Base-by-base conservation (phyloP, 805 yeast species). In the Candida suzukii region DNA sequence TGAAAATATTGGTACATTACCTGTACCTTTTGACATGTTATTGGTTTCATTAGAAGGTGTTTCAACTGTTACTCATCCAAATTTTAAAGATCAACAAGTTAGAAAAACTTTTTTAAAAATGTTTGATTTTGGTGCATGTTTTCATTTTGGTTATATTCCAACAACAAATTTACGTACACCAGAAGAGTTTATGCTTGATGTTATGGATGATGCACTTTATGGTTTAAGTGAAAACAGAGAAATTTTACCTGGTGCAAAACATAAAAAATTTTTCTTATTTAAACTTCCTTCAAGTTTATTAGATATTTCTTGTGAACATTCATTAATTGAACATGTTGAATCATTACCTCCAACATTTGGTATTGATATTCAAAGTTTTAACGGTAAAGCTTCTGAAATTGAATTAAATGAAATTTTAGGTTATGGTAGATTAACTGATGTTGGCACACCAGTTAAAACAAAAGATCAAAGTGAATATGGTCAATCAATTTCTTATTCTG, bases 11-110 rank as follows among this genome's bases (percentile, higher is more conserved):
- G 58, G 73, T 2, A 41, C 52, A 3, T 40, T 50, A 16, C 61
- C 68, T 1, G 59, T 79, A 19, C 70, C 70, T 4, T 81, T 79
- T 50, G 79, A 78, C 47, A 73, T 76, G 77, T 74, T 80, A 51
- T 68, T 73, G 41, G 71, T 76, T 9, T 62, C 76, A 3, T 61
- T 77, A 16, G 83, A 77, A 52, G 82, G 81, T 1, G 61, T 57
- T 7, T 41, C 44, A 21, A 54, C 57, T 6, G 39, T 51, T 13
- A 26, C 20, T 9, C 35, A 38, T 20, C 56, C 57, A n/a, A 40
- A 39, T 4, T 34, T 42, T 4, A 41, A 42, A 20, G 24, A 38
- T 19, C 24, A 37, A 16, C 28, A 46, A 17, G 25, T 44, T 18
- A 41, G 47, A 22, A 63, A 60, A 39, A 63, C 67, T 20, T 69